Evolutionary conservation across 352 stramenopile genomes (phyloP).

Genomic region (Pseudoperonospora humuli): DNA sequence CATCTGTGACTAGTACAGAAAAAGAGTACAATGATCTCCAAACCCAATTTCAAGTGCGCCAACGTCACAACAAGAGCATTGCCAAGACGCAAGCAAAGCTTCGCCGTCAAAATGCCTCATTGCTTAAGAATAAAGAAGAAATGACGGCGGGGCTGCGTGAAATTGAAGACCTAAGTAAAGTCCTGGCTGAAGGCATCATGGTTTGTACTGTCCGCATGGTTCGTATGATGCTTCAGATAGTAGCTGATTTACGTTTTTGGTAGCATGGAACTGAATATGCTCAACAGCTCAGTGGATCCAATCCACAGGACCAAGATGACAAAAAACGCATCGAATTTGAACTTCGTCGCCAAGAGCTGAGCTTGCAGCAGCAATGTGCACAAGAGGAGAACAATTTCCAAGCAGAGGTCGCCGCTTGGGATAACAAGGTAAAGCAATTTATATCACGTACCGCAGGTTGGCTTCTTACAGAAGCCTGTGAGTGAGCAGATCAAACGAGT

Average conservation of each 20-base stretch:
- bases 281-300: slow-evolving; percentile 6
- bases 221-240: not conserved
- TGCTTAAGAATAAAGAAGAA: slow-evolving; percentile 21
- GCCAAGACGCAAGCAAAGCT: slow-evolving; percentile 19
- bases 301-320: slow-evolving; percentile 2
- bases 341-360: slow-evolving; percentile 22
- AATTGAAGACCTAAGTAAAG: slow-evolving; percentile 13
- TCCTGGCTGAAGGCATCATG: slow-evolving; percentile 27
- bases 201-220: slow-evolving; percentile 7
- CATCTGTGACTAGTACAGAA: slow-evolving; percentile 5
- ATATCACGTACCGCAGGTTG: not conserved
- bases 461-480: not conserved
- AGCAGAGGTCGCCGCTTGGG: slow-evolving; percentile 18
- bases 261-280: slow-evolving; percentile 22
- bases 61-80: slow-evolving; percentile 15
- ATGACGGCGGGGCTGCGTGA: slow-evolving; percentile 7
- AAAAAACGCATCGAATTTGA: slow-evolving; percentile 24
- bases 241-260: not conserved
- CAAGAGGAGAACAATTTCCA: slow-evolving; percentile 22
- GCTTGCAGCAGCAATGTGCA: slow-evolving; percentile 19
- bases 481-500: slow-evolving; percentile 19
- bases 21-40: slow-evolving; percentile 11
- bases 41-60: slow-evolving; percentile 7
- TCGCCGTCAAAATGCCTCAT: slow-evolving; percentile 8
- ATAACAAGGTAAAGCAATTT: slow-evolving; percentile 23